Conservation (phyloP, 345 rosid species). For the Microthlaspi erraticum region DNA sequence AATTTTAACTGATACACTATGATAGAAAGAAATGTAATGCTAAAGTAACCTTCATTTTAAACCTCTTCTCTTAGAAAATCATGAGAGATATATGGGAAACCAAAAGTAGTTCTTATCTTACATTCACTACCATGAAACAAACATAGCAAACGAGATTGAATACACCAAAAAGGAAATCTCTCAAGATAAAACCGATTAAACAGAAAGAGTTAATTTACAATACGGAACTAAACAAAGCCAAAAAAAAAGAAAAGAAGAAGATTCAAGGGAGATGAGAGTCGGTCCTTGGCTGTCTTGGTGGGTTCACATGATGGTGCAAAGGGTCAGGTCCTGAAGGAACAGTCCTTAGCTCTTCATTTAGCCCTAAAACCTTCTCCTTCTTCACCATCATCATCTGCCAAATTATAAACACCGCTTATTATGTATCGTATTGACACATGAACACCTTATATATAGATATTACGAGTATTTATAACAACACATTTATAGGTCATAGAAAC, state of each 20-base stretch:
- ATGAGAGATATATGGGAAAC: neutral
- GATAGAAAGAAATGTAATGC: neutral
- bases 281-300: constrained; percentile 64
- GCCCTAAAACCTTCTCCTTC: constrained; percentile 9
- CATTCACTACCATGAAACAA: constrained; percentile 26
- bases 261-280: constrained; percentile 28
- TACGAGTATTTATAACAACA: neutral
- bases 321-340: constrained; percentile 90
- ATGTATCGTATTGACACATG: neutral
- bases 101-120: constrained; percentile 29
- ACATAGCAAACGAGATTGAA: neutral
- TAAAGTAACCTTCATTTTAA: neutral
- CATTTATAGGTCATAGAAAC: neutral
- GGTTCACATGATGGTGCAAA: constrained; percentile 72
- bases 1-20: neutral
- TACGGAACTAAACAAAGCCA: neutral
- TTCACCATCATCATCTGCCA: constrained; percentile 46
- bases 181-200: constrained; percentile 25
- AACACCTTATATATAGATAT: neutral
- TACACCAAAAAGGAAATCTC: constrained; percentile 2
- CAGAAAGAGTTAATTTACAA: constrained; percentile 30
- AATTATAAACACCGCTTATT: neutral
- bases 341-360: constrained; percentile 55
- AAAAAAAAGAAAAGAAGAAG: neutral
- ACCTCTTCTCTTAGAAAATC: neutral